These are phyloP conservation scores for Talaromyces liani DNA, from an alignment of 495 filamentous ascomycete species.

Conservation along the genomic window DNA sequence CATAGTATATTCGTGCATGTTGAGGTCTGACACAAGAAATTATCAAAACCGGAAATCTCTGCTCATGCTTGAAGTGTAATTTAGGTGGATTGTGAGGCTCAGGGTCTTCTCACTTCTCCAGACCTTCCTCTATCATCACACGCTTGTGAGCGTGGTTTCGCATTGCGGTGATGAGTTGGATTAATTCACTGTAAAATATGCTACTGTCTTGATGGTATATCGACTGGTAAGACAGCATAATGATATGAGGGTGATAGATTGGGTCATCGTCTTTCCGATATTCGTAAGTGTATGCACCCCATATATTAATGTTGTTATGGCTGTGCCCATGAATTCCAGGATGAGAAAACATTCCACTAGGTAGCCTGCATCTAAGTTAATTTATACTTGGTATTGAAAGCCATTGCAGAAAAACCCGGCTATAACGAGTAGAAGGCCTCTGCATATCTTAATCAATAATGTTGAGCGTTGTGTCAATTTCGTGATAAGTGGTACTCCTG, in stretches of 20 bases:
- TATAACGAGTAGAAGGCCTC: too few relatives aligned
- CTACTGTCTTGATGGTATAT: background rate
- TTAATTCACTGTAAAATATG: background rate
- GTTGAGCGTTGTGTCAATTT: too few relatives aligned
- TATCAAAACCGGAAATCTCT: slow-evolving; percentile 3
- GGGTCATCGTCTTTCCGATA: background rate
- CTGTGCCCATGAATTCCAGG: too few relatives aligned
- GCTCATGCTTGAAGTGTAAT: background rate
- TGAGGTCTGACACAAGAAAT: slow-evolving; percentile 7
- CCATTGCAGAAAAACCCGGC: too few relatives aligned
- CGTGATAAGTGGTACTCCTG: too few relatives aligned
- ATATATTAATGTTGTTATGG: background rate
- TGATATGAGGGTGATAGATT: slow-evolving; percentile 3
- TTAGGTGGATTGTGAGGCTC: background rate
- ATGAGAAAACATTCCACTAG: too few relatives aligned
- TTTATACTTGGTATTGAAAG: too few relatives aligned
- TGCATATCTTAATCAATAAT: too few relatives aligned
- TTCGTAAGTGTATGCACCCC: background rate
- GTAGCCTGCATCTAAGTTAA: too few relatives aligned
- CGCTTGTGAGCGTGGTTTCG: background rate
- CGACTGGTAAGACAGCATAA: background rate
- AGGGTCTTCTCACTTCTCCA: background rate
- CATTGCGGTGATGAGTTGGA: slow-evolving; percentile 1
- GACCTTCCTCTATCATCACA: background rate
- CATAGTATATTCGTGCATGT: slow-evolving; percentile 12